Conservation (phyloP, 306 rosid species). For the Cucurbita moschata region DNA sequence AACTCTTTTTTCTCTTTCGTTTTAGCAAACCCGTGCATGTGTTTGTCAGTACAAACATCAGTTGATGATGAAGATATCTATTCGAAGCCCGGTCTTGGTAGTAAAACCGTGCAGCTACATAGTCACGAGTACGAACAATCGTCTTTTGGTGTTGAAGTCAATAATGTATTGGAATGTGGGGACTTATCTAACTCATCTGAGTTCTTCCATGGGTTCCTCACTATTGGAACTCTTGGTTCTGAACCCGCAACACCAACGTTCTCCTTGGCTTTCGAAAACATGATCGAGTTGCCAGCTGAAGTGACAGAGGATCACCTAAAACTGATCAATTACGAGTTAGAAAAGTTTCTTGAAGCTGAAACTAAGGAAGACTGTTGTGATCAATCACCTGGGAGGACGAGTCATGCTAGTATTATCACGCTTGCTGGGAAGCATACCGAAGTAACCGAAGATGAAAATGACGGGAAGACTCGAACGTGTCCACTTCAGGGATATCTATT, state of each 20-base stretch:
- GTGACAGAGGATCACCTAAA: conserved; percentile 60
- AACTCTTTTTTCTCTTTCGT: background rate
- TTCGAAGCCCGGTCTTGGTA: conserved; percentile 28
- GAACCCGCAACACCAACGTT: conserved; percentile 82
- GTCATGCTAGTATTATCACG: conserved; percentile 53
- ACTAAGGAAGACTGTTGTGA: conserved; percentile 32
- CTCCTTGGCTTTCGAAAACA: conserved; percentile 39
- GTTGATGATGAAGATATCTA: conserved; percentile 35
- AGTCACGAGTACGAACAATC: conserved; percentile 25
- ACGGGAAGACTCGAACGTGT: conserved; percentile 36
- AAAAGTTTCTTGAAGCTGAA: conserved; percentile 69
- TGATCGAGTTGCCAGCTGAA: conserved; percentile 22
- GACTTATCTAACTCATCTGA: conserved; percentile 38
- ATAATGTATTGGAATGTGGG: conserved; percentile 11
- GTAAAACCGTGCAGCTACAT: conserved; percentile 18
- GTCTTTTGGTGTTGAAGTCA: conserved; percentile 22
- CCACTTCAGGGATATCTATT: conserved; percentile 85
- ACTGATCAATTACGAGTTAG: conserved; percentile 53
- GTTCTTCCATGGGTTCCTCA: conserved; percentile 73
- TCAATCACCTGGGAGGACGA: conserved; percentile 57
- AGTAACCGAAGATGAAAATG: conserved; percentile 42
- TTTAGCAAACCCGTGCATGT: conserved; percentile 58
- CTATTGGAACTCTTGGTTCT: conserved; percentile 80
- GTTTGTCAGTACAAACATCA: conserved; percentile 44
- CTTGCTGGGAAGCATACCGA: conserved; percentile 43